phyloP scores from a whole-genome alignment of 768 basidiomycete species.

The Lentinula raphanica region DNA sequence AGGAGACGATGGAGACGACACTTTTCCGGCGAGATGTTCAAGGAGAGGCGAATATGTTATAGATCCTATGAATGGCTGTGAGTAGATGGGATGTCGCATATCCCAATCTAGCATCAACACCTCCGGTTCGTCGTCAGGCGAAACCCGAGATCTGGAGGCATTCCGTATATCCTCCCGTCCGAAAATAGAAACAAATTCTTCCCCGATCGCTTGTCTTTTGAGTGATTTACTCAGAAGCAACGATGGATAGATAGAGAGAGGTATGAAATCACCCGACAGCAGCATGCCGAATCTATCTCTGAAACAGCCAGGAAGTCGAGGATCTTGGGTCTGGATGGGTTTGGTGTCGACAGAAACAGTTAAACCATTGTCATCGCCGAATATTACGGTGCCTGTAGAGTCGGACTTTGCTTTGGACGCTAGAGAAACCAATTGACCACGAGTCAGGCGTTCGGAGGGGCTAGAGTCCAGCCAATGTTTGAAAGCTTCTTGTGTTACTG shows the following conservation, averaged over 20 bases:
- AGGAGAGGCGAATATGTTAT: slow-evolving; percentile 42
- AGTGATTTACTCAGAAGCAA: slow-evolving; percentile 6
- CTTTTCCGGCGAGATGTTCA: slow-evolving; percentile 31
- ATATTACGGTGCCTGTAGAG: slow-evolving; percentile 17
- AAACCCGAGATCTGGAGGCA: background rate
- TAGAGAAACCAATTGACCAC: slow-evolving; percentile 33
- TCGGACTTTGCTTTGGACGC: slow-evolving; percentile 15
- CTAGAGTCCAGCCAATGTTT: background rate
- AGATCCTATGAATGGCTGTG: slow-evolving; percentile 12
- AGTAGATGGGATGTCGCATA: slow-evolving; percentile 42
- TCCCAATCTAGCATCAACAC: slow-evolving; percentile 53
- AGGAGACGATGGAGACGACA: slow-evolving; percentile 27
- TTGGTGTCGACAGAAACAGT: background rate
- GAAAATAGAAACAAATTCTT: background rate
- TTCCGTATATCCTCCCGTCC: background rate
- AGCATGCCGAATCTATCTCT: background rate
- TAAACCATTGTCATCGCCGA: background rate
- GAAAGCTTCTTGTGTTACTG: background rate
- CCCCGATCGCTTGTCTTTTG: slow-evolving; percentile 16
- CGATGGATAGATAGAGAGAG: background rate
- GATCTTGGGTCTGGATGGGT: background rate
- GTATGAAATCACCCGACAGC: background rate
- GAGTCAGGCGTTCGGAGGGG: background rate
- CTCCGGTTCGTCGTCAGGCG: slow-evolving; percentile 16
- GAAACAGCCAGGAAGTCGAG: slow-evolving; percentile 2